Evolutionary conservation across 495 filamentous ascomycete genomes (phyloP).

Genomic region (Xylaria acuta): DNA sequence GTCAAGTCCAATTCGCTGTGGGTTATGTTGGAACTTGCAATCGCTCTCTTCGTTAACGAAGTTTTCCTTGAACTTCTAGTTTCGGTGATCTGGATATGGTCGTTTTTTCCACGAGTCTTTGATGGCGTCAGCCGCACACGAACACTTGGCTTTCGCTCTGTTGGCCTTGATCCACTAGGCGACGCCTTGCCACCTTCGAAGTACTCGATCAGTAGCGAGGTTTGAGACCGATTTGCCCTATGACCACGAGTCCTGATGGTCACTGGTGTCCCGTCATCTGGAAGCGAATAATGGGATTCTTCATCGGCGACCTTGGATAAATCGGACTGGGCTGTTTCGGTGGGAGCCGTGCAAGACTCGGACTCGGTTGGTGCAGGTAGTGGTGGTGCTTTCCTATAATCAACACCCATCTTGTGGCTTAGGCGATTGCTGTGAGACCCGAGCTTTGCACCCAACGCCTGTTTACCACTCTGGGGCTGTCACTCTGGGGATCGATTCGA

Average conservation of each 20-base stretch:
- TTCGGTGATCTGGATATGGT: constrained; percentile 84
- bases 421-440: constrained; percentile 24
- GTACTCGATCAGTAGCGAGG: constrained; percentile 96
- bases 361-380: constrained; percentile 82
- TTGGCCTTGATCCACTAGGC: constrained; percentile 42
- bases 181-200: constrained; percentile 84
- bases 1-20: constrained; percentile 43
- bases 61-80: constrained; percentile 60
- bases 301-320: constrained; percentile 79
- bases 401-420: constrained; percentile 70
- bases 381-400: constrained; percentile 67
- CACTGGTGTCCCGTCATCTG: constrained; percentile 92
- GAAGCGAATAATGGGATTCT: constrained; percentile 77
- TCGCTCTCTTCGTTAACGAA: constrained; percentile 66
- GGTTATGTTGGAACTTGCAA: constrained; percentile 68
- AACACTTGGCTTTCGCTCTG: constrained; percentile 79
- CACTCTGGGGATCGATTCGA: constrained; percentile 18
- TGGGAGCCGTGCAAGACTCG: constrained; percentile 61
- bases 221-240: constrained; percentile 74
- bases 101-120: constrained; percentile 60
- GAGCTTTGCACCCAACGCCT: constrained; percentile 9
- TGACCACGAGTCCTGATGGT: constrained; percentile 80
- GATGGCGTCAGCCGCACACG: constrained; percentile 94
- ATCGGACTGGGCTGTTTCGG: constrained; percentile 71
- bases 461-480: constrained; percentile 12